Percentiles rank a stretch among this genome's conserved stretches.
These are phyloP conservation scores for Castanopsis chinensis DNA, from an alignment of 306 rosid species.

Conservation along the genomic window DNA sequence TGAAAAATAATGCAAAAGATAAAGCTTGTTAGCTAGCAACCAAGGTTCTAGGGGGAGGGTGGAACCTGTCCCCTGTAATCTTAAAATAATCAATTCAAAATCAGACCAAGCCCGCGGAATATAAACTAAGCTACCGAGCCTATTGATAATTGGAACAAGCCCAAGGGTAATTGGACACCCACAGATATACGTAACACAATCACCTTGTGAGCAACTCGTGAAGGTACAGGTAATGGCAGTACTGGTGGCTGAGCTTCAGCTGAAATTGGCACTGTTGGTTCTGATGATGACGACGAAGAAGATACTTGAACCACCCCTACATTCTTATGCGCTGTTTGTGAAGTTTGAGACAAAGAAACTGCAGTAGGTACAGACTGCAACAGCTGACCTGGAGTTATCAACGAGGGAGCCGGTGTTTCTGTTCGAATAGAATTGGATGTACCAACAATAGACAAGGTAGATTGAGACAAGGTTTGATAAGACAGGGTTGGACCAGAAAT, in stretches of 20 bases:
- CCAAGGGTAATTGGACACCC: not conserved
- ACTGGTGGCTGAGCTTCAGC: constrained; percentile 73
- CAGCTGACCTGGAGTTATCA: constrained; percentile 86
- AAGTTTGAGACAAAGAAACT: constrained; percentile 50
- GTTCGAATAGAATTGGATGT: constrained; percentile 41
- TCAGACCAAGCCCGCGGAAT: not conserved
- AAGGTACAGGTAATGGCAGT: constrained; percentile 71
- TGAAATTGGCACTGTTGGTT: constrained; percentile 39
- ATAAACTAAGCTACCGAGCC: not conserved
- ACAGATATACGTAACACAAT: not conserved
- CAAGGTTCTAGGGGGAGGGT: not conserved
- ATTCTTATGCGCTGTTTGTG: constrained; percentile 62
- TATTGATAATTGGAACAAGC: not conserved
- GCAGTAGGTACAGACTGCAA: constrained; percentile 59
- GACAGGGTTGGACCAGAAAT: constrained; percentile 50
- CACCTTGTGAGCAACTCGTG: constrained; percentile 53
- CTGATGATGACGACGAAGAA: constrained; percentile 41
- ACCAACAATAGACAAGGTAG: constrained; percentile 49
- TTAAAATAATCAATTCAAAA: not conserved
- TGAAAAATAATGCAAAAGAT: not conserved
- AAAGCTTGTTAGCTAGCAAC: not conserved
- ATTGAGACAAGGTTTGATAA: constrained; percentile 55
- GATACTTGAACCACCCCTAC: constrained; percentile 76
- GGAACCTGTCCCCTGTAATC: not conserved
- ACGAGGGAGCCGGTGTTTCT: constrained; percentile 53